These are phyloP conservation scores for Erythrophleum fordii DNA, from an alignment of 306 rosid species.

Conservation along the genomic window DNA sequence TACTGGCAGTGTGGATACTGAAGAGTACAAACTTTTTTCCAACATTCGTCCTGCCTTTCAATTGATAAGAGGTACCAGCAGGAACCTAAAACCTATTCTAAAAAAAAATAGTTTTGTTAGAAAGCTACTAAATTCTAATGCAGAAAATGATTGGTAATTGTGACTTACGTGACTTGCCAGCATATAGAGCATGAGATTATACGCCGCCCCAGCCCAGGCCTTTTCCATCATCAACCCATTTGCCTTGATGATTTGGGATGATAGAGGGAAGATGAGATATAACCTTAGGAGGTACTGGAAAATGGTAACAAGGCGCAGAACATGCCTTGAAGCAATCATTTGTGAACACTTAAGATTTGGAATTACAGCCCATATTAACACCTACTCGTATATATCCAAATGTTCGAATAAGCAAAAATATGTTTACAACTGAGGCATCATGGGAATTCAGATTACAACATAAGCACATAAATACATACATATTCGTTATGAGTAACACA, in stretches of 20 bases:
- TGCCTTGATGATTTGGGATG: slow-evolving; percentile 55
- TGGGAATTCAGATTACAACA: slow-evolving; percentile 17
- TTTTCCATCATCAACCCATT: slow-evolving; percentile 68
- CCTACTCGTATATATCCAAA: slow-evolving; percentile 11
- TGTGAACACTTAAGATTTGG: slow-evolving; percentile 54
- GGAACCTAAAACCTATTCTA: slow-evolving; percentile 59
- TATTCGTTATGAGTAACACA: slow-evolving; percentile 12
- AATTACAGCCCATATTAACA: slow-evolving; percentile 60
- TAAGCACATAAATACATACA: background rate
- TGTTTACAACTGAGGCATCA: background rate
- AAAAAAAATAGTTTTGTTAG: slow-evolving; percentile 4
- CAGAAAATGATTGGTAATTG: slow-evolving; percentile 2
- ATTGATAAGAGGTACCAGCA: slow-evolving; percentile 58
- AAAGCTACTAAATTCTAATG: background rate
- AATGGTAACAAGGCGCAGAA: slow-evolving; percentile 49
- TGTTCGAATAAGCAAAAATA: background rate
- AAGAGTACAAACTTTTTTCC: slow-evolving; percentile 60
- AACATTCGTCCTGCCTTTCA: slow-evolving; percentile 64
- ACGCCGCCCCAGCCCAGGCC: slow-evolving; percentile 76
- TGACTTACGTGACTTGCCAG: slow-evolving; percentile 69
- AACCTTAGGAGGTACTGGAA: slow-evolving; percentile 68
- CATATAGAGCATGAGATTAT: slow-evolving; percentile 63
- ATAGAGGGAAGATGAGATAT: slow-evolving; percentile 61
- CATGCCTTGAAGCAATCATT: slow-evolving; percentile 54
- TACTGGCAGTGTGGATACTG: slow-evolving; percentile 44